Evolutionary conservation across 441 rosid species (phyloP).

Genomic region (Mallotus repandus): DNA sequence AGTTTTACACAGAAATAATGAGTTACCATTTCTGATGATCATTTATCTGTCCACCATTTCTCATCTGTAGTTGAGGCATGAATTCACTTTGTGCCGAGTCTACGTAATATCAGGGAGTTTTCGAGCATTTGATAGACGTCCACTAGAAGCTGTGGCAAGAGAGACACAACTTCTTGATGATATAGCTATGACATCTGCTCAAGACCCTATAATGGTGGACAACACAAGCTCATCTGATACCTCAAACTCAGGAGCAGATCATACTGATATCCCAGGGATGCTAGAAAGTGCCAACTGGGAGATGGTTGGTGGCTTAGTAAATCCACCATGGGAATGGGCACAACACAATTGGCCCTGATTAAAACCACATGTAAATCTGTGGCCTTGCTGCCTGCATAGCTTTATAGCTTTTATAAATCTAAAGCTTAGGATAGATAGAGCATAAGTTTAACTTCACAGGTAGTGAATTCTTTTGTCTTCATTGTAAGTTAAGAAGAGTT

Average conservation of each 20-base stretch:
- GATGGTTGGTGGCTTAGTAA: constrained; percentile 24
- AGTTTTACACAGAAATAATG: not conserved
- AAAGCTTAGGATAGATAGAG: constrained; percentile 3
- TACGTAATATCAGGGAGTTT: constrained; percentile 60
- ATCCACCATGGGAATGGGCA: constrained; percentile 59
- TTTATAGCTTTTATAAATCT: constrained; percentile 9
- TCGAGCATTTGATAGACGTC: constrained; percentile 83
- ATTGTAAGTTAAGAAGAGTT: not conserved
- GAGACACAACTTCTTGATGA: constrained; percentile 26
- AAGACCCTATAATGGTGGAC: constrained; percentile 22
- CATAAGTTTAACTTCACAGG: constrained; percentile 9
- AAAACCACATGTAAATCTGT: not conserved
- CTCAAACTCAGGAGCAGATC: constrained; percentile 41
- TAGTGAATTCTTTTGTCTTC: constrained; percentile 23
- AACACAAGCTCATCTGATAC: constrained; percentile 38
- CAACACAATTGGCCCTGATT: constrained; percentile 36
- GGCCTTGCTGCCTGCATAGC: constrained; percentile 9
- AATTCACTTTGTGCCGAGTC: constrained; percentile 71
- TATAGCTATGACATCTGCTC: constrained; percentile 34
- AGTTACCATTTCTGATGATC: not conserved
- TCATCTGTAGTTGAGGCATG: constrained; percentile 60
- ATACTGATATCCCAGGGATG: constrained; percentile 25
- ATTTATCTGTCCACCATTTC: constrained; percentile 18
- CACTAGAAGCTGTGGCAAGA: constrained; percentile 36
- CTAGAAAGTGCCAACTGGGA: constrained; percentile 25